Evolutionary conservation across 1,139 yeast species (phyloP), one percentile per base, ranked within the genome.

Genomic region (Blastobotrys persicus): DNA sequence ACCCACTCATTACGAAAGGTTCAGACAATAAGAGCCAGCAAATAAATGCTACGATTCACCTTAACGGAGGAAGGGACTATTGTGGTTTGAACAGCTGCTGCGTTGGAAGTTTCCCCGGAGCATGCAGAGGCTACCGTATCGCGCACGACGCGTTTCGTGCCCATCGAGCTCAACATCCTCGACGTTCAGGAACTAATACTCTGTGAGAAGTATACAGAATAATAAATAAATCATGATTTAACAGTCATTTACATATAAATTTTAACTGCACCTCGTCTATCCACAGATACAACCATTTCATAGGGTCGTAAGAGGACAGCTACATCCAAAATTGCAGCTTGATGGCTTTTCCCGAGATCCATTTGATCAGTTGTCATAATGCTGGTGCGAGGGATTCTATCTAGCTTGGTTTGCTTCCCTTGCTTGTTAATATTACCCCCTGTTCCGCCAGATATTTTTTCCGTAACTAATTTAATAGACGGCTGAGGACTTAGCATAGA

Each of bases 261-360:
- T 60, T 79, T 79, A 35, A 85, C 72, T 5, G 69, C 69, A 0
- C 94, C 94, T 42, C 77, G 71, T 45, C 87, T 64, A 58, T 85
- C 92, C 2, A 72, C 87, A 1, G 85, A 73, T 1, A 85, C 68
- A 4, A 85, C 63, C 81, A 85, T 76, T 43, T 77, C 79, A 56
- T 74, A 80, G 0, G 92, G 91, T 14, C 66, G 64, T 9, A 68
- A 59, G 16, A 80, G 55, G 14, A 77, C 57, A 0, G 74, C 76
- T 11, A 84, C 65, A 39, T 72, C 83, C 1, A 74, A 75, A 28
- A 85, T 71, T 2, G 70, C 59, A 54, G 83, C 86, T 42, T 68
- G 73, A 47, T 78, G 82, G 43, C 66, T 67, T 45, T 68, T 67
- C 37, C 74, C 65, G 38, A 65, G 47, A 35, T 64, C 67, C 28